Evolutionary conservation across 2,329 filamentous ascomycete genomes (phyloP).

Genomic region (Dendryphion nanum): DNA sequence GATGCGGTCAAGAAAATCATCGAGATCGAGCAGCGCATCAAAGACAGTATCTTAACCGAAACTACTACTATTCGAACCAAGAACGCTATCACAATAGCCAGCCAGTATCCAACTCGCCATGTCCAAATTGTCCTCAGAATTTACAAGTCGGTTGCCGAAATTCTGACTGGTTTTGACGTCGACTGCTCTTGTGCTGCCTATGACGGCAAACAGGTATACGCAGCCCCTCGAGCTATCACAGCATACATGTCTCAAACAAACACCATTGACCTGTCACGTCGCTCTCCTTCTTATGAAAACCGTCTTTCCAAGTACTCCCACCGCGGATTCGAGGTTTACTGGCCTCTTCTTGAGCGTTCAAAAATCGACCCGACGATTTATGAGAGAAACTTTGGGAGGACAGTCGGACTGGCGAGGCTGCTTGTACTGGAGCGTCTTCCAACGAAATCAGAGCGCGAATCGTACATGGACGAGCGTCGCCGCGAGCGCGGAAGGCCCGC

Average conservation of each 20-base stretch:
- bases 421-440: conserved; percentile 79
- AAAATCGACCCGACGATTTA: conserved; percentile 83
- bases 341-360: conserved; percentile 71
- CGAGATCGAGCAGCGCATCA: conserved; percentile 72
- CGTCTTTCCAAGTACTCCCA: conserved; percentile 79
- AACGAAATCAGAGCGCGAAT: conserved; percentile 64
- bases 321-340: conserved; percentile 81
- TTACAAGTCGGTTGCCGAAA: conserved; percentile 80
- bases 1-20: conserved; percentile 81
- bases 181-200: conserved; percentile 81
- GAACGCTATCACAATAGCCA: conserved; percentile 82
- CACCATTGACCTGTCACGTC: conserved; percentile 72
- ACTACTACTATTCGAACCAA: conserved; percentile 83
- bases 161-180: conserved; percentile 85
- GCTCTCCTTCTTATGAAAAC: conserved; percentile 85
- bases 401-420: conserved; percentile 73
- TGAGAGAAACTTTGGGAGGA: conserved; percentile 74
- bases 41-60: conserved; percentile 76
- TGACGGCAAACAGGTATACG: conserved; percentile 77
- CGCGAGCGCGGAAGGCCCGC: conserved; percentile 68
- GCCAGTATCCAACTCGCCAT: conserved; percentile 79
- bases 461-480: conserved; percentile 68
- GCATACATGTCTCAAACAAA: conserved; percentile 83
- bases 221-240: conserved; percentile 71
- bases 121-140: conserved; percentile 83